Conservation (phyloP, 1,284 basidiomycete genomes). For the Stygiomarasmius scandens region DNA sequence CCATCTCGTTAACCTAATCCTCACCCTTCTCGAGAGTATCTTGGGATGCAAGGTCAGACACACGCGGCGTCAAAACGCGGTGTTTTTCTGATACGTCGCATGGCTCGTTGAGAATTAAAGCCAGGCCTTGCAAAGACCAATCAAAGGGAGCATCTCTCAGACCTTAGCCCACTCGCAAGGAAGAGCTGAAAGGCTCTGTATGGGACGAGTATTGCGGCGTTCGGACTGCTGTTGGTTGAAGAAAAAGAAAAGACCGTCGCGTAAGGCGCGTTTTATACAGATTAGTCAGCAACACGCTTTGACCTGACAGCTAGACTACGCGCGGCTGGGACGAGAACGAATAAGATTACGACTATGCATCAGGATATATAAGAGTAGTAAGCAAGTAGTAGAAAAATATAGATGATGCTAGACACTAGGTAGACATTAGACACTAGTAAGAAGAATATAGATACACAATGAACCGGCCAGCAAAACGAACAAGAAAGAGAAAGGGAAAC, state of each 20-base stretch:
- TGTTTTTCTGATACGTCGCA: not conserved
- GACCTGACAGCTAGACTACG: too few relatives aligned
- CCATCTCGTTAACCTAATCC: not conserved
- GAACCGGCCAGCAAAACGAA: too few relatives aligned
- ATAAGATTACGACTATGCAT: too few relatives aligned
- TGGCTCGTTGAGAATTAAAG: not conserved
- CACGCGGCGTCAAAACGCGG: not conserved
- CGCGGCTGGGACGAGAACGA: too few relatives aligned
- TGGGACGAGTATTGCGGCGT: constrained; percentile 2
- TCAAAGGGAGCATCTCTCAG: not conserved
- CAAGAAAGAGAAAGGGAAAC: too few relatives aligned
- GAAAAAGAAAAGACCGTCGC: not conserved
- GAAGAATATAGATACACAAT: too few relatives aligned
- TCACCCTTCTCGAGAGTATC: not conserved
- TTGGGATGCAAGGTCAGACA: too few relatives aligned
- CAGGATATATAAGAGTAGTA: too few relatives aligned
- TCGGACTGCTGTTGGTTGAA: constrained; percentile 1
- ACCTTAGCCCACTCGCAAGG: constrained; percentile 7
- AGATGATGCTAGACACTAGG: too few relatives aligned
- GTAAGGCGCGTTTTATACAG: too few relatives aligned
- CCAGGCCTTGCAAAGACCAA: not conserved
- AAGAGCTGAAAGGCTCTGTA: not conserved
- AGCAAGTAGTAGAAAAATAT: too few relatives aligned
- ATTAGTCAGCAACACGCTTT: not conserved
- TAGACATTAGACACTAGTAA: too few relatives aligned